A percentile compares a stretch with the other conserved stretches of the same genome.
These are phyloP conservation scores for Leishmania guyanensis DNA, from an alignment of 208 protist genomes.

Conservation along the genomic window DNA sequence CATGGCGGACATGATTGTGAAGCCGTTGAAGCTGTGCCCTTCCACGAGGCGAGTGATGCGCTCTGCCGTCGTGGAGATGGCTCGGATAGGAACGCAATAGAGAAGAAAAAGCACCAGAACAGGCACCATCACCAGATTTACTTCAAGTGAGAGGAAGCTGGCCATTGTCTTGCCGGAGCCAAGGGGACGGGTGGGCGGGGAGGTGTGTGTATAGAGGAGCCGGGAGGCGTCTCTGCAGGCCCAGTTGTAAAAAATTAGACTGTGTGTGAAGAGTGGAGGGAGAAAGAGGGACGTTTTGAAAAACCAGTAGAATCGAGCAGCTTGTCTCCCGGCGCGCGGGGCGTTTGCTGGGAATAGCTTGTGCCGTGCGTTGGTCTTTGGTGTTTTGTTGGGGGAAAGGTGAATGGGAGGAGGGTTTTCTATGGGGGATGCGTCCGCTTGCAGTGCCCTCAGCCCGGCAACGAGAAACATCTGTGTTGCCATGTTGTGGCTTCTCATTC, in stretches of 20 bases:
- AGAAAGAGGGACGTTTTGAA: too few relatives aligned
- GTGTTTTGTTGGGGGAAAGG: not conserved
- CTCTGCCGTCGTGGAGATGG: constrained; percentile 33
- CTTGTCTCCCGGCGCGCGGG: not conserved
- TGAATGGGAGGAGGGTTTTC: not conserved
- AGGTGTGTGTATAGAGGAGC: not conserved
- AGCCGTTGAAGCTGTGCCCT: constrained; percentile 37
- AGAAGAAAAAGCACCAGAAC: constrained; percentile 47
- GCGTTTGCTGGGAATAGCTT: not conserved
- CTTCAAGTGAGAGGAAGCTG: constrained; percentile 42
- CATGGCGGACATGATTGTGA: constrained; percentile 41
- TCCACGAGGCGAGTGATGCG: constrained; percentile 40
- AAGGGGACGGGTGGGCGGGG: not conserved
- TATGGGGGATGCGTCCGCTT: not conserved
- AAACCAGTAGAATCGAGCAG: not conserved
- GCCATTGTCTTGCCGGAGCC: constrained; percentile 28
- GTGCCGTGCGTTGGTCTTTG: not conserved
- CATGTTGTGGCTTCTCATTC: not conserved
- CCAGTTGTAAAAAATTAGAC: not conserved
- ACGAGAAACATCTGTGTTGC: not conserved
- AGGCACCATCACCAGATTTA: constrained; percentile 61
- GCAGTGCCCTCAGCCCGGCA: not conserved
- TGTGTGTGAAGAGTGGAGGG: not conserved
- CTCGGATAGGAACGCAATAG: constrained; percentile 45
- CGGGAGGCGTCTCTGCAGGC: not conserved